Conservation (phyloP, 2,329 filamentous ascomycete genomes). For the Spiromastix sp. region DNA sequence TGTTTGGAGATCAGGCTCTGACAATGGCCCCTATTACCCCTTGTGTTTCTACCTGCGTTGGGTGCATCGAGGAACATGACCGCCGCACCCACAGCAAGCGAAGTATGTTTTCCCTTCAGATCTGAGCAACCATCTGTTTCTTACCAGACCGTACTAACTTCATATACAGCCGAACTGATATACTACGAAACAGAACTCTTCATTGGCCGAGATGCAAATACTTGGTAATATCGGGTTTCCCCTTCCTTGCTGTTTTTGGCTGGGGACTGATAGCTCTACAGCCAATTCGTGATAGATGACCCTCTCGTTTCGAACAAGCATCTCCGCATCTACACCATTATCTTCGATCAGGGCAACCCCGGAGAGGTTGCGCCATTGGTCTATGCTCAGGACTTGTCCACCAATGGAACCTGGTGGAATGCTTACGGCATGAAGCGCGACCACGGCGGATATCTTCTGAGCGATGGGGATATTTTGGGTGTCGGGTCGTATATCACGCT, state of each 20-base stretch:
- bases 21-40: too few species aligned
- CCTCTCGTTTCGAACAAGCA: conserved; percentile 31
- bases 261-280: not conserved
- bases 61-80: too few species aligned
- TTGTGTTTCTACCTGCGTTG: too few species aligned
- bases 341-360: conserved; percentile 30
- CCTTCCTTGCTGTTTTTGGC: too few species aligned
- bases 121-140: too few species aligned
- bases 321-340: conserved; percentile 33
- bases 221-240: too few species aligned
- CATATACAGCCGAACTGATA: too few species aligned
- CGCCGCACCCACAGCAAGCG: too few species aligned
- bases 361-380: conserved; percentile 30
- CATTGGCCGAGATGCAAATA: conserved; percentile 10
- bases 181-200: too few species aligned
- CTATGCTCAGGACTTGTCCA: conserved; percentile 34
- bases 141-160: too few species aligned
- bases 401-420: conserved; percentile 33
- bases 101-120: too few species aligned
- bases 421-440: conserved; percentile 6
- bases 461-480: conserved; percentile 20
- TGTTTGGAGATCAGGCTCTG: too few species aligned
- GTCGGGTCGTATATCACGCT: conserved; percentile 5
- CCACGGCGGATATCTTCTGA: conserved; percentile 9
- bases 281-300: conserved; percentile 23